Conservation (phyloP, 1,284 basidiomycete species). For the Vanrija humicola region DNA sequence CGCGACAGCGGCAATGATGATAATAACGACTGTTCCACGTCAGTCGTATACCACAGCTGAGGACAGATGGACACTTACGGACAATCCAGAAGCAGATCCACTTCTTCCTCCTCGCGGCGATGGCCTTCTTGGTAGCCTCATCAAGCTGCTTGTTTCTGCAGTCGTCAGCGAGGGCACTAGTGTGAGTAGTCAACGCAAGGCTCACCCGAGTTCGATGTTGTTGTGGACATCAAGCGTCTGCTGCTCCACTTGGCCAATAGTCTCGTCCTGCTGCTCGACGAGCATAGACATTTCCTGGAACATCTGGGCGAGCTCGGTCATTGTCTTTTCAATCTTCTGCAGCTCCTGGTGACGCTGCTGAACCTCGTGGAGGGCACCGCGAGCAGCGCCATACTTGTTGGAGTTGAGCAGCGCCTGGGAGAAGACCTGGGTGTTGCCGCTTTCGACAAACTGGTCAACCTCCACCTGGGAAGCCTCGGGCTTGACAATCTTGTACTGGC, state of each 20-base stretch:
- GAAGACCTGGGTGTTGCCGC: constrained; percentile 81
- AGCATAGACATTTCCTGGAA: constrained; percentile 85
- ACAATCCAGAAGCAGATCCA: constrained; percentile 71
- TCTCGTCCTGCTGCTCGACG: constrained; percentile 73
- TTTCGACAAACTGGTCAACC: constrained; percentile 66
- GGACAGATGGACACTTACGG: constrained; percentile 23
- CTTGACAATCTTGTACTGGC: constrained; percentile 96
- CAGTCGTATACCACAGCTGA: background rate
- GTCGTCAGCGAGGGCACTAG: background rate
- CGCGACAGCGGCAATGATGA: constrained; percentile 16
- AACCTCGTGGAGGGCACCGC: constrained; percentile 81
- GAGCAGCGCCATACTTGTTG: constrained; percentile 77
- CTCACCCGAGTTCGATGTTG: constrained; percentile 68
- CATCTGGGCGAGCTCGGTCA: constrained; percentile 81
- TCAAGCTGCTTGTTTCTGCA: constrained; percentile 63
- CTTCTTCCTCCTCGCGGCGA: constrained; percentile 71
- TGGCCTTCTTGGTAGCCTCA: constrained; percentile 68
- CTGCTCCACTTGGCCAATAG: constrained; percentile 62
- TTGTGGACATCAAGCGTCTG: constrained; percentile 61
- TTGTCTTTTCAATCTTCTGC: constrained; percentile 60
- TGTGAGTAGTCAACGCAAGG: constrained; percentile 4
- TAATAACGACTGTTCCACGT: background rate
- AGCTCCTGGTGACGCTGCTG: constrained; percentile 88
- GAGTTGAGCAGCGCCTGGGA: constrained; percentile 78
- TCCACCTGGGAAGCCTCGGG: constrained; percentile 84